Percentiles rank a stretch among this genome's conserved stretches.
Conservation (phyloP, 163 green algal species). For the Coccomyxa subellipsoidea region DNA sequence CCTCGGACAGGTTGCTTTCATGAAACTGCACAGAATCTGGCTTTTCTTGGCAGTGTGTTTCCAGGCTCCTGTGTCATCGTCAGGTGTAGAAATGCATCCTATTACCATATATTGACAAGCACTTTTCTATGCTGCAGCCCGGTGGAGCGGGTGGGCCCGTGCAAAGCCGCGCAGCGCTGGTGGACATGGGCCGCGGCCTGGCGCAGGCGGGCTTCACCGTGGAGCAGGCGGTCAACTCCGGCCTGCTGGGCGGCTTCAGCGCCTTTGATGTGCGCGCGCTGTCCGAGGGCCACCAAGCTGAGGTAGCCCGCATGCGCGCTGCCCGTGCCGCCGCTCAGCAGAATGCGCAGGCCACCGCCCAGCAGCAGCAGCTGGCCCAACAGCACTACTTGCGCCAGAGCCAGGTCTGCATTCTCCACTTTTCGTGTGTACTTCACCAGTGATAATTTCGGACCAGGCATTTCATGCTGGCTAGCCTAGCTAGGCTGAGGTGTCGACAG, state of each 20-base stretch:
- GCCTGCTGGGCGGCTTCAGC: neutral
- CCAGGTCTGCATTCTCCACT: neutral
- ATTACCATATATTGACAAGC: too few relatives aligned
- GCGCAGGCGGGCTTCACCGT: neutral
- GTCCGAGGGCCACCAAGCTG: neutral
- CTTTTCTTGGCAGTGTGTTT: too few relatives aligned
- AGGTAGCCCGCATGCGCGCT: neutral
- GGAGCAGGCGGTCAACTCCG: constrained; percentile 6
- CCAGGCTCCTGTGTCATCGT: too few relatives aligned
- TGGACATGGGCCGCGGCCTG: neutral
- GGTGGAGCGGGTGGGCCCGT: neutral
- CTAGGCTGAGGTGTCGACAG: too few relatives aligned
- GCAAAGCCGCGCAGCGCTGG: neutral
- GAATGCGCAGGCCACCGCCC: neutral
- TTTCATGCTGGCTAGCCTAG: neutral
- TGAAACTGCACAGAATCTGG: too few relatives aligned
- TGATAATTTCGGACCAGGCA: too few relatives aligned
- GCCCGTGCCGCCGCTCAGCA: neutral
- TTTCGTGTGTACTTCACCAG: too few relatives aligned
- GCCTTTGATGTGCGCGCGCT: neutral
- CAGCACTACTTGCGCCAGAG: neutral
- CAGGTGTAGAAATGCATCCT: too few relatives aligned
- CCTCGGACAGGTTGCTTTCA: neutral
- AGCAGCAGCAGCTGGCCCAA: neutral
- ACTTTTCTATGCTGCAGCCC: neutral